Evolutionary conservation across 1,284 basidiomycete genomes (phyloP), one percentile per base, ranked within the genome.

Genomic region (Ceratobasidium sp.): DNA sequence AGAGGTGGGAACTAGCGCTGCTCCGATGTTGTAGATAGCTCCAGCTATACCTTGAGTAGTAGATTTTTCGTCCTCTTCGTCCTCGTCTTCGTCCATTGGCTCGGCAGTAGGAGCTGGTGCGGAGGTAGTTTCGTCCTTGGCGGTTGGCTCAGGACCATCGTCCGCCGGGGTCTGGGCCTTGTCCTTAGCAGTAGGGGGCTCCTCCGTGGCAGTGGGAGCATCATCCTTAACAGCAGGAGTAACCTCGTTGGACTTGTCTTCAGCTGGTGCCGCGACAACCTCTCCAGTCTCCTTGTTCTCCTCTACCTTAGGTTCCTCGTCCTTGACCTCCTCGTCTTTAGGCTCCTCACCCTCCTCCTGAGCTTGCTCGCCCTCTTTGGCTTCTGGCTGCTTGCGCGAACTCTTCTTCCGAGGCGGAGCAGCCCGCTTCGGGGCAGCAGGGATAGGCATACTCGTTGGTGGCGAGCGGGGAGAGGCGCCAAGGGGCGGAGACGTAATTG

Each of bases 171-270:
- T n/a, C 21, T 38, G 30, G 58, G 41, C 21, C 58, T 23, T n/a
- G 58, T 44, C 46, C 28, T 49, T 38, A 21, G 28, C 35, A 23
- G n/a, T 38, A 14, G 49, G 18, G 5, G 21, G 11, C n/a, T 61
- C 49, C 38, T 66, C 43, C 16, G 23, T 23, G 21, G 59, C 18
- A n/a, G 30, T 3, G 26, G 59, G 38, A 38, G 32, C 23, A 43
- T 32, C 77, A 32, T 76, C 77, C 67, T 77, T 77, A 44, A n/a
- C 71, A n/a, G n/a, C n/a, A n/a, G n/a, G n/a, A n/a, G n/a, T n/a
- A n/a, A n/a, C n/a, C n/a, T n/a, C n/a, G n/a, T n/a, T n/a, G n/a
- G 49, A 11, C 8, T 52, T 21, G 49, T 11, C 49, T 52, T 52
- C 49, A 13, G 14, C 21, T 13, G 49, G 49, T 9, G 18, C 43